These are phyloP conservation scores for Thelonectria rubi DNA, from an alignment of 2,329 filamentous ascomycete species.

Conservation along the genomic window DNA sequence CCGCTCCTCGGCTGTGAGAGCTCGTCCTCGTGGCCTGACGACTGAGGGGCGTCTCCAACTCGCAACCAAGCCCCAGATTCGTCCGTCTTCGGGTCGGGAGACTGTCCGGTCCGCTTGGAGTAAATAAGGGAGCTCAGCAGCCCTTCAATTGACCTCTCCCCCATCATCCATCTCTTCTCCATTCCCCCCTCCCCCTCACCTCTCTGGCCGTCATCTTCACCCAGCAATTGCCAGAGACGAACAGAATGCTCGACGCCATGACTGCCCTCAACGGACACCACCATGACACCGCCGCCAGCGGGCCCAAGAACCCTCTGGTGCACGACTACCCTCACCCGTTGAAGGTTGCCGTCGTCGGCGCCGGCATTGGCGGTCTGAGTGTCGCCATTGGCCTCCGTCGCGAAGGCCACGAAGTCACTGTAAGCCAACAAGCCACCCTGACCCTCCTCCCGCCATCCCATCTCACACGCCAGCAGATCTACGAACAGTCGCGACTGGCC, in stretches of 20 bases:
- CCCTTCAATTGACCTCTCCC: slow-evolving; percentile 6
- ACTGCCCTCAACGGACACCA: slow-evolving; percentile 17
- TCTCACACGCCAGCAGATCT: slow-evolving; percentile 53
- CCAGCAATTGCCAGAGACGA: not conserved
- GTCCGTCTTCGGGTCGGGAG: slow-evolving; percentile 8
- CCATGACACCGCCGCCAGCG: slow-evolving; percentile 15
- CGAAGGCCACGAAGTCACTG: slow-evolving; percentile 55
- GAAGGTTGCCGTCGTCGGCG: slow-evolving; percentile 27
- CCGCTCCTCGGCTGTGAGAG: not conserved
- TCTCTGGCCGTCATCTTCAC: not conserved
- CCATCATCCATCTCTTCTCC: slow-evolving; percentile 6
- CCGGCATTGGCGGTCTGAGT: slow-evolving; percentile 58
- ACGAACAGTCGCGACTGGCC: slow-evolving; percentile 65
- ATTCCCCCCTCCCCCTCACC: not conserved
- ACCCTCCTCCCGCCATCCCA: not conserved
- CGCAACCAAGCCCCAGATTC: not conserved
- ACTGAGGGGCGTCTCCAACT: not conserved
- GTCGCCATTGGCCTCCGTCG: slow-evolving; percentile 59
- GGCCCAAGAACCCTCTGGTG: slow-evolving; percentile 21
- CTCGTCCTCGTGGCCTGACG: not conserved
- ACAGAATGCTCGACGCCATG: slow-evolving; percentile 10
- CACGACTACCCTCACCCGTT: slow-evolving; percentile 25
- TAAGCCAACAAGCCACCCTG: slow-evolving; percentile 19
- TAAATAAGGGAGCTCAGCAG: slow-evolving; percentile 12
- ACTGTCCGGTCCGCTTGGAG: not conserved